These are phyloP conservation scores for Ustilago lituana DNA, from an alignment of 1,284 basidiomycete genomes.

Conservation along the genomic window DNA sequence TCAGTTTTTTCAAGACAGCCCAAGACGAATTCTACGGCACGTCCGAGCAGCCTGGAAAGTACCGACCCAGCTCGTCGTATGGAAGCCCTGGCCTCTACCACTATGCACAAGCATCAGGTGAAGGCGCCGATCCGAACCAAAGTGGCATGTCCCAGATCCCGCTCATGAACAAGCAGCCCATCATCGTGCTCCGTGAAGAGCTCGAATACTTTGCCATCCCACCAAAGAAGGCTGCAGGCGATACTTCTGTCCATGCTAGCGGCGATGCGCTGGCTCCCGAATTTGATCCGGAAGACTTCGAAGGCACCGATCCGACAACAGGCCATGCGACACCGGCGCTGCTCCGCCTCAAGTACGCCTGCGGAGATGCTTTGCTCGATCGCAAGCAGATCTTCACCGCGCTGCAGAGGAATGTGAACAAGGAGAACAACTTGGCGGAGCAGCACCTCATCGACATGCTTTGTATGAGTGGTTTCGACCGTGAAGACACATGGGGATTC, in stretches of 20 bases:
- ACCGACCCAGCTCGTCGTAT: conserved; percentile 70
- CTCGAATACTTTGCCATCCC: conserved; percentile 98
- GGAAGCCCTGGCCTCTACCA: conserved; percentile 33
- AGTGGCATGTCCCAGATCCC: conserved; percentile 70
- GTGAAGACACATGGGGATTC: conserved; percentile 96
- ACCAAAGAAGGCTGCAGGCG: conserved; percentile 34
- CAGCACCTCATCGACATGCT: conserved; percentile 99
- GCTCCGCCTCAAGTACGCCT: conserved; percentile 55
- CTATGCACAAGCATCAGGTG: conserved; percentile 30
- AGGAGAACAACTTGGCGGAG: conserved; percentile 98
- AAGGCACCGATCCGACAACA: conserved; percentile 71
- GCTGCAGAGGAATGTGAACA: conserved; percentile 96
- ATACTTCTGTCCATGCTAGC: not conserved
- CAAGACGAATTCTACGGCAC: conserved; percentile 93
- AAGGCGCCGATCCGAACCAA: conserved; percentile 69
- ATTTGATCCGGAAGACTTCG: conserved; percentile 26
- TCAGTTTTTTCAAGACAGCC: conserved; percentile 87
- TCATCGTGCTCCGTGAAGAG: conserved; percentile 97
- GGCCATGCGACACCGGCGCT: conserved; percentile 80
- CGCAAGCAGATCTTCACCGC: conserved; percentile 95
- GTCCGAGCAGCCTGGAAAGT: conserved; percentile 78
- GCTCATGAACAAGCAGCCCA: conserved; percentile 92
- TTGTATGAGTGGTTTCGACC: conserved; percentile 98
- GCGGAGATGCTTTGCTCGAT: conserved; percentile 86
- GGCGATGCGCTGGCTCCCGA: not conserved